Evolutionary conservation across 2,329 filamentous ascomycete genomes (phyloP), one percentile per base, ranked within the genome.

Genomic region (Arthrocladium fulminans): DNA sequence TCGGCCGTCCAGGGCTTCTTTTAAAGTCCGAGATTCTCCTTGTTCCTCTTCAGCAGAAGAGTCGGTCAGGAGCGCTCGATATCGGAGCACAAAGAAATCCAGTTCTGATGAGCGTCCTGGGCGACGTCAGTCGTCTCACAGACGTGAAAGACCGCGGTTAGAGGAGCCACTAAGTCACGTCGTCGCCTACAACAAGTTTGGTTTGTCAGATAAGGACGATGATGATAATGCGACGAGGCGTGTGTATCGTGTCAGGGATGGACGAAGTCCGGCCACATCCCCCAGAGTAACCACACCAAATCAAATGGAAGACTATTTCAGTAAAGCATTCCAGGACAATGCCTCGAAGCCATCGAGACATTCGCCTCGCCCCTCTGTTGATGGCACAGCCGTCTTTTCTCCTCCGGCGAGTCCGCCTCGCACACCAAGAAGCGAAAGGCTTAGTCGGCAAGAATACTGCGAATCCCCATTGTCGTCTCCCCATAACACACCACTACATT

Each of bases 391-490:
- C 3, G 34, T 53, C 25, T 45, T 41, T 2, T 62, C 60, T 8
- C 59, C 60, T 15, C 54, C 59, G 13, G 47, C 44, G 10, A 62
- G 57, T 44, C 59, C 60, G 13, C 55, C 57, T 17, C 50, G 47
- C 15, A 57, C 57, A 23, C 55, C 55, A 20, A 48, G 51, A 10
- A 45, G 25, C 25, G 55, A 59, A 17, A 47, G 47, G 17, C 15
- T 15, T n/a, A 27, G 46, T 39, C 15, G 40, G 22, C 43, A 39
- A 39, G 52, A 55, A 37, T 54, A 54, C 40, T 56, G 51, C 35
- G 51, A 50, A 37, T 42, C 51, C 8, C 20, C 53, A 32, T 47
- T 50, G 37, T 24, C 49, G 25, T 23, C 53, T 25, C 44, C 48
- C 8, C 54, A 51, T 32, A 13, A 48, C 7, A 48, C 51, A 10